Evolutionary conservation across 495 filamentous ascomycete genomes (phyloP).

Genomic region (Pyrenula massariospora): DNA sequence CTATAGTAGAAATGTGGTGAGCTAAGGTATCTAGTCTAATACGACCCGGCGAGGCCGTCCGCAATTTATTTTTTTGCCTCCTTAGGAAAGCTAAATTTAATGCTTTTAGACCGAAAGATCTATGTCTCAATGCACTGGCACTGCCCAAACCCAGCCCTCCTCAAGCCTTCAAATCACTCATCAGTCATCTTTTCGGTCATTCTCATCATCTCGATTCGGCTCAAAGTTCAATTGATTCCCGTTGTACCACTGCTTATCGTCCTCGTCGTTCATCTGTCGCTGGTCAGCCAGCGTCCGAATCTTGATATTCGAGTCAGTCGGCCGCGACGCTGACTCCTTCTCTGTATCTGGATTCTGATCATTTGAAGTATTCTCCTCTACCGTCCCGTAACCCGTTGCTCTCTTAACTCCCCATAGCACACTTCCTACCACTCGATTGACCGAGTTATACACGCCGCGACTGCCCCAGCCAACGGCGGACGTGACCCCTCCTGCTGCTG

Average conservation of each 20-base stretch:
- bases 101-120: too few relatives aligned
- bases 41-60: too few relatives aligned
- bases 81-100: too few relatives aligned
- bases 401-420: slow-evolving; percentile 2
- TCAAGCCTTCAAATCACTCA: too few relatives aligned
- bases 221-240: slow-evolving; percentile 83
- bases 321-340: slow-evolving; percentile 7
- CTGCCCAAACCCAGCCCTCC: too few relatives aligned
- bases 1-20: too few relatives aligned
- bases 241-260: slow-evolving; percentile 67
- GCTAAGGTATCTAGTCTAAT: too few relatives aligned
- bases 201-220: slow-evolving; percentile 39
- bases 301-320: slow-evolving; percentile 17
- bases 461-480: slow-evolving; percentile 41
- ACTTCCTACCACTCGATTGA: not conserved
- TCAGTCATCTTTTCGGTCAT: slow-evolving; percentile 32
- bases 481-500: slow-evolving; percentile 38
- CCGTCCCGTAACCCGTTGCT: slow-evolving; percentile 4
- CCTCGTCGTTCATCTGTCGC: slow-evolving; percentile 21
- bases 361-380: not conserved
- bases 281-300: slow-evolving; percentile 51
- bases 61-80: too few relatives aligned
- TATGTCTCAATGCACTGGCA: too few relatives aligned
- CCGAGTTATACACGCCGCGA: slow-evolving; percentile 1
- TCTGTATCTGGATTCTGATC: not conserved